phyloP scores from a whole-genome alignment of 805 yeast genomes.

The Metschnikowia borealis region DNA sequence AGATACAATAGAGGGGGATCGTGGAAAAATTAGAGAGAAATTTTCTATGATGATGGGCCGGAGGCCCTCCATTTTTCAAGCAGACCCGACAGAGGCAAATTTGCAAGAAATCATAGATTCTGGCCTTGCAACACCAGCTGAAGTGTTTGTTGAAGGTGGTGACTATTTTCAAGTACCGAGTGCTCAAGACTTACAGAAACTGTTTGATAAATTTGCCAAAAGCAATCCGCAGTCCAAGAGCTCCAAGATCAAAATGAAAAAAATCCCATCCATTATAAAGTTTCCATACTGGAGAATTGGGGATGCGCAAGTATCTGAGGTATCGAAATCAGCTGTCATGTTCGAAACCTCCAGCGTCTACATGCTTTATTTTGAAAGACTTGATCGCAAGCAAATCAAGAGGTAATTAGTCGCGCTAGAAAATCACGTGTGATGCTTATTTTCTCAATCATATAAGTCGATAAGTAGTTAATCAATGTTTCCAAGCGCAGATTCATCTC shows the following conservation, averaged over 20 bases:
- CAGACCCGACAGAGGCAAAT: conserved; percentile 32
- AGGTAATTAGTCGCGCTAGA: conserved; percentile 7
- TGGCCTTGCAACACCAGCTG: conserved; percentile 41
- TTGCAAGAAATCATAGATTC: conserved; percentile 38
- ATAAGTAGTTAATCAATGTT: conserved; percentile 8
- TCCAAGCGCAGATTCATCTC: conserved; percentile 31
- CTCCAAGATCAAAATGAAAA: conserved; percentile 41
- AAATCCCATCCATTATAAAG: conserved; percentile 50
- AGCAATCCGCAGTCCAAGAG: conserved; percentile 9
- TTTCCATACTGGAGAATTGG: conserved; percentile 83
- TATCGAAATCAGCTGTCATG: conserved; percentile 52
- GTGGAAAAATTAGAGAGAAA: conserved; percentile 31
- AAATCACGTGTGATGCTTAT: conserved; percentile 5
- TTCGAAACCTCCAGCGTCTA: conserved; percentile 75
- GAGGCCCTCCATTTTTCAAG: conserved; percentile 38
- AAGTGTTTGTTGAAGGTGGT: conserved; percentile 31
- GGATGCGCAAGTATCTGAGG: conserved; percentile 69
- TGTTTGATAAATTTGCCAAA: conserved; percentile 12
- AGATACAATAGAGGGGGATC: conserved; percentile 15
- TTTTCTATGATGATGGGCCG: conserved; percentile 40
- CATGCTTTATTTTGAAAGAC: conserved; percentile 75
- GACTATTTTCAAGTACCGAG: conserved; percentile 25
- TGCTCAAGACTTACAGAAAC: conserved; percentile 15
- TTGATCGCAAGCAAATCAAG: conserved; percentile 24
- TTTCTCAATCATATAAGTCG: neutral